Percentiles rank a stretch among this genome's conserved stretches.
Evolutionary conservation across 2,329 filamentous ascomycete species (phyloP).

Genomic region (Pyricularia pennisetigena): DNA sequence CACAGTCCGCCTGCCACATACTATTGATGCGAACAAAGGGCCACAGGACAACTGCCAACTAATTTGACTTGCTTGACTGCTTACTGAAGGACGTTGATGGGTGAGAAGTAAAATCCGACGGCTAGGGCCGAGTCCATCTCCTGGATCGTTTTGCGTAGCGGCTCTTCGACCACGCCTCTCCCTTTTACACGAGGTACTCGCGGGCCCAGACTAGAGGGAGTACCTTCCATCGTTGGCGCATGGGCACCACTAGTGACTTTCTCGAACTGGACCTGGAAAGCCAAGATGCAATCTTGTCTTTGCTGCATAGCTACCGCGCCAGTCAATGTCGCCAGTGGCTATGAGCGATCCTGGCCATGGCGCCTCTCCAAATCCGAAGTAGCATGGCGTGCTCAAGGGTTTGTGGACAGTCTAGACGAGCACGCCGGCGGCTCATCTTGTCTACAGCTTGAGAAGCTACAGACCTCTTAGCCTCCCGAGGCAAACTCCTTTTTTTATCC

Average conservation of each 20-base stretch:
- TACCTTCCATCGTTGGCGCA: not conserved
- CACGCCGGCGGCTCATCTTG: not conserved
- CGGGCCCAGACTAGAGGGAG: not conserved
- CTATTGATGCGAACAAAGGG: not conserved
- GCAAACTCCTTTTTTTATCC: not conserved
- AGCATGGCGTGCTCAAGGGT: not conserved
- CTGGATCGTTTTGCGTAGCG: not conserved
- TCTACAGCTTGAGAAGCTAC: not conserved
- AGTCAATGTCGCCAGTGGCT: constrained; percentile 1
- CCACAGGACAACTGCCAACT: not conserved
- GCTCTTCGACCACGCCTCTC: not conserved
- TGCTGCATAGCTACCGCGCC: not conserved
- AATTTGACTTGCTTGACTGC: not conserved
- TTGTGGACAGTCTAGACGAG: not conserved
- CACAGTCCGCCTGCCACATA: not conserved
- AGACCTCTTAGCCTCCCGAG: not conserved
- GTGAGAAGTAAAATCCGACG: not conserved
- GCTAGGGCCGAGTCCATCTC: not conserved
- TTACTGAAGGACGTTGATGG: not conserved
- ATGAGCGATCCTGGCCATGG: not conserved
- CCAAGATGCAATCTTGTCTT: not conserved
- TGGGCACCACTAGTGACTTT: not conserved
- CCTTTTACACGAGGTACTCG: not conserved
- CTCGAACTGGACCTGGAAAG: not conserved
- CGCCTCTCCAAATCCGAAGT: not conserved